Evolutionary conservation across 2,329 filamentous ascomycete genomes (phyloP).

Genomic region (Sarocladium brachiariae): DNA sequence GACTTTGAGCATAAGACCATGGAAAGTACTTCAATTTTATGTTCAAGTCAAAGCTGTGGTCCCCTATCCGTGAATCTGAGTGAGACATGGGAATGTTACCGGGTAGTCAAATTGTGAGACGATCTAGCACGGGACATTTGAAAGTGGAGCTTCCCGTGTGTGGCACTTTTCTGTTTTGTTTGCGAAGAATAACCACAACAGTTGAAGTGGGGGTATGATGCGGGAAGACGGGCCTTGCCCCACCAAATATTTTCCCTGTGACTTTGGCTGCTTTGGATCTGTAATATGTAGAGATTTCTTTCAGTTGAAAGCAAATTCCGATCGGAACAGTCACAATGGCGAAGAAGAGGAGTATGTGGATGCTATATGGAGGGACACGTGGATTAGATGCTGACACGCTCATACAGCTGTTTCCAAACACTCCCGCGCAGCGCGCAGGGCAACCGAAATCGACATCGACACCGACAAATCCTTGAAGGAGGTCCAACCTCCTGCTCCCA

Average conservation of each 20-base stretch:
- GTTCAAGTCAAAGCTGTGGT: not conserved
- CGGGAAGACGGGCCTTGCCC: conserved; percentile 1
- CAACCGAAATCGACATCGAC: conserved; percentile 62
- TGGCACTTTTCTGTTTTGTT: not conserved
- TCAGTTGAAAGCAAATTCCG: not conserved
- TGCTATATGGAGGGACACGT: not conserved
- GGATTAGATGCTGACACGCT: conserved; percentile 12
- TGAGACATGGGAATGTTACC: too few relatives aligned
- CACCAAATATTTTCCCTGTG: conserved; percentile 9
- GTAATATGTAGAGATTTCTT: too few relatives aligned
- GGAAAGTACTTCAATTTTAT: too few relatives aligned
- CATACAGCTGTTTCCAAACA: conserved; percentile 54
- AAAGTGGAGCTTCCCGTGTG: not conserved
- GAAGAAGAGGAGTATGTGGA: conserved; percentile 23
- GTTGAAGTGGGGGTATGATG: not conserved
- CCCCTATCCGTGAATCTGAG: not conserved
- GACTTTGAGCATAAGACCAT: too few relatives aligned
- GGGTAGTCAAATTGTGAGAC: too few relatives aligned
- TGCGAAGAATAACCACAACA: not conserved
- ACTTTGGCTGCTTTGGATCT: not conserved
- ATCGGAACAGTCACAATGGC: conserved; percentile 19
- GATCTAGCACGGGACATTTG: too few relatives aligned
- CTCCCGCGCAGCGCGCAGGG: conserved; percentile 69
- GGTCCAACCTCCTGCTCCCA: conserved; percentile 39
- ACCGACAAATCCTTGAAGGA: conserved; percentile 65